Percentiles rank a stretch among this genome's conserved stretches.
Evolutionary conservation across 2,329 filamentous ascomycete species (phyloP).

Genomic region (Pseudogymnoascus sp.): DNA sequence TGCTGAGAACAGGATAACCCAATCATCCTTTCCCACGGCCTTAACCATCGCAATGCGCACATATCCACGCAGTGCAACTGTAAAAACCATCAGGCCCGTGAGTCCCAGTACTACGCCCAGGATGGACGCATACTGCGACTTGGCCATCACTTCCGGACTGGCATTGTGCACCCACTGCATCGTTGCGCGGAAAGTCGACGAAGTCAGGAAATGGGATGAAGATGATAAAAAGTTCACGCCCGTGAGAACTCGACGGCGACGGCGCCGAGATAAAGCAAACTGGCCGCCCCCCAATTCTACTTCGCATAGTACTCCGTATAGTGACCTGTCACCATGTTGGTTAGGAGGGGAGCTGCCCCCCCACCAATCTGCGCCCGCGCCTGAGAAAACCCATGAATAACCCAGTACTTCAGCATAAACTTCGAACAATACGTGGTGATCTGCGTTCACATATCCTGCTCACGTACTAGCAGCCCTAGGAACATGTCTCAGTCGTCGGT

Average conservation of each 20-base stretch:
- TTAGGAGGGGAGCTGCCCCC: background rate
- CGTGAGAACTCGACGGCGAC: background rate
- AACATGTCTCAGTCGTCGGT: background rate
- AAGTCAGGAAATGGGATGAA: background rate
- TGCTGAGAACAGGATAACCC: constrained; percentile 31
- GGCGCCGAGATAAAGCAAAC: background rate
- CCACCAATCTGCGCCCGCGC: background rate
- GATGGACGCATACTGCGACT: constrained; percentile 43
- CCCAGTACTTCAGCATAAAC: background rate
- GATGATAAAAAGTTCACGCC: background rate
- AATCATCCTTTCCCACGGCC: constrained; percentile 43
- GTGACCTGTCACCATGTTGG: constrained; percentile 3
- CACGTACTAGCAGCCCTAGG: background rate
- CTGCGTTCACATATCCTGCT: background rate
- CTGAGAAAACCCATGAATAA: background rate
- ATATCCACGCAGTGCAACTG: constrained; percentile 36
- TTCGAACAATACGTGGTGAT: background rate
- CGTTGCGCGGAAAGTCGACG: constrained; percentile 15
- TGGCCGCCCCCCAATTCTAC: background rate
- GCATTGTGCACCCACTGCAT: constrained; percentile 49
- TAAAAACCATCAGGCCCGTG: constrained; percentile 35
- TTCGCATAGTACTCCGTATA: background rate
- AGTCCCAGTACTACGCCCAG: constrained; percentile 42
- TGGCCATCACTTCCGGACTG: constrained; percentile 37
- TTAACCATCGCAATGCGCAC: constrained; percentile 35